phyloP scores from a whole-genome alignment of 345 rosid species.

The Pelargonium nanum region DNA sequence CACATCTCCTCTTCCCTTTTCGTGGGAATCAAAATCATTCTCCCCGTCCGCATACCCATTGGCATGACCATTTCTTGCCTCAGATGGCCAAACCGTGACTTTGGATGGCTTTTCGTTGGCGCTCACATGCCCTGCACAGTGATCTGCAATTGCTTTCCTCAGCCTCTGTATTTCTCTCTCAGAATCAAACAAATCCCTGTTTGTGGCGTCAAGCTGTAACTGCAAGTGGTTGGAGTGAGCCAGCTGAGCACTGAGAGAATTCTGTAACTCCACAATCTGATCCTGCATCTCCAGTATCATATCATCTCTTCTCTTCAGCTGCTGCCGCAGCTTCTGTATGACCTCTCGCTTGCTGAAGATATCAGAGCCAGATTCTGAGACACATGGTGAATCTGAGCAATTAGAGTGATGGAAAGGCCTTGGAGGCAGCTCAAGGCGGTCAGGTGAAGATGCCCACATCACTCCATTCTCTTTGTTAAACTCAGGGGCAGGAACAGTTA shows the following conservation, averaged over 20 bases:
- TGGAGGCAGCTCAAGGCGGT: slow-evolving; percentile 65
- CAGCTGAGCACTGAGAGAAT: slow-evolving; percentile 50
- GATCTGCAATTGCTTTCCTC: slow-evolving; percentile 83
- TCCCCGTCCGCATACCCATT: slow-evolving; percentile 47
- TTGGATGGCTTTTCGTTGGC: slow-evolving; percentile 28
- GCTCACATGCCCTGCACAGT: slow-evolving; percentile 39
- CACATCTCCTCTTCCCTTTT: slow-evolving; percentile 41
- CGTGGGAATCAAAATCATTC: slow-evolving; percentile 24
- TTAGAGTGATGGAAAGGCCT: slow-evolving; percentile 67
- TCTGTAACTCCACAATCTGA: slow-evolving; percentile 64
- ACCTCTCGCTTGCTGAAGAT: slow-evolving; percentile 89
- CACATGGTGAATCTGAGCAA: slow-evolving; percentile 91
- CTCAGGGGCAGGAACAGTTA: slow-evolving; percentile 50
- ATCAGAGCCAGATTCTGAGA: slow-evolving; percentile 96
- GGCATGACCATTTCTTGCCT: slow-evolving; percentile 39
- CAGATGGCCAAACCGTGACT: slow-evolving; percentile 34
- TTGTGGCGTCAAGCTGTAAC: slow-evolving; percentile 61
- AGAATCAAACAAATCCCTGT: slow-evolving; percentile 65
- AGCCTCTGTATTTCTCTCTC: slow-evolving; percentile 79
- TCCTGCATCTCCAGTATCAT: slow-evolving; percentile 97
- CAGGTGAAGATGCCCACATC: slow-evolving; percentile 73
- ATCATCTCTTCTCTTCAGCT: slow-evolving; percentile 86
- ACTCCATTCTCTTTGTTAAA: slow-evolving; percentile 55
- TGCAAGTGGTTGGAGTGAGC: slow-evolving; percentile 62
- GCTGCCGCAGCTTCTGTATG: slow-evolving; percentile 85